Evolutionary conservation across 1,139 yeast genomes (phyloP), one percentile per base, ranked within the genome.

Genomic region (Fermentozyma sake): DNA sequence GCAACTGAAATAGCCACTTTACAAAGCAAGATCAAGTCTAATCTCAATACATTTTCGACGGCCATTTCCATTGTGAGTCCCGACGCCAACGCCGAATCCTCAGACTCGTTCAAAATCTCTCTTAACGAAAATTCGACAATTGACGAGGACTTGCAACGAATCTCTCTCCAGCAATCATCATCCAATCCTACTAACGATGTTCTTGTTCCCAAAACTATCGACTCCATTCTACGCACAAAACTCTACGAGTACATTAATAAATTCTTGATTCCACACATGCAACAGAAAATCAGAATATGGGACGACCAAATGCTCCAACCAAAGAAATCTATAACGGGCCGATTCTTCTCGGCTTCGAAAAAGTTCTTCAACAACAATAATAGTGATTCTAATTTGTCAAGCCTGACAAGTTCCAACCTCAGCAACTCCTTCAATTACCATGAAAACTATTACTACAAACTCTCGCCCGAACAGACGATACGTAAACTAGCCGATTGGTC

Each of bases 401-500:
- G 22, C 23, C 23, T 33, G 6, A 18, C 36, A 4, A 15, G 30
- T 7, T 23, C 28, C 7, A 31, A 24, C 30, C 7, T 37, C 54
- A n/a, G n/a, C 5, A 38, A 50, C 5, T 34, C 57, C 4, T 67
- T 50, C 38, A 74, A 75, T 44, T 43, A 63, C 14, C 53, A 52
- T n/a, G 68, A 65, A 17, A 73, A 72, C 19, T 74, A 61, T 35
- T 84, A 83, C 49, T 60, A 69, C 30, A 72, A 72, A 26, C 58
- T 76, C 1, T 67, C 89, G 0, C 73, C 82, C 0, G 96, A 87
- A 45, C 85, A 86, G 42, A 69, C 75, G 26, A 66, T 87, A 18
- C 62, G 97, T 28, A 82, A 83, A 46, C 60, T 91, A 22, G 97
- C 95, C 0, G 98, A 91, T 52, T 86, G 95, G 86, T 78, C 91